These are phyloP conservation scores for Prinsepia uniflora DNA, from an alignment of 306 rosid genomes.

Conservation along the genomic window DNA sequence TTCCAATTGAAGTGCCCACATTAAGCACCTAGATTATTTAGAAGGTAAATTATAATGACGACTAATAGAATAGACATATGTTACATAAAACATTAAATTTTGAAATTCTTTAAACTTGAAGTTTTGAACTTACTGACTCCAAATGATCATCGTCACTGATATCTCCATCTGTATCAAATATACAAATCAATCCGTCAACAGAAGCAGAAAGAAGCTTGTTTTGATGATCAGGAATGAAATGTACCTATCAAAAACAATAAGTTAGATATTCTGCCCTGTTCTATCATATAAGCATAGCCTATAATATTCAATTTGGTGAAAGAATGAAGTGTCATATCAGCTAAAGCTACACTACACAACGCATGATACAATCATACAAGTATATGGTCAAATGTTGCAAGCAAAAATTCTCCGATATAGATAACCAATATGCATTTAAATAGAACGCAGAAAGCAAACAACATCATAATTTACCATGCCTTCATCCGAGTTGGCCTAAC, in stretches of 20 bases:
- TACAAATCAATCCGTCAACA: conserved; percentile 85
- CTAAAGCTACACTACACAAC: background rate
- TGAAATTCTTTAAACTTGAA: background rate
- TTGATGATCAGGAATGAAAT: conserved; percentile 65
- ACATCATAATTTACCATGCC: background rate
- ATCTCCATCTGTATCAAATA: conserved; percentile 73
- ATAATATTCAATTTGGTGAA: background rate
- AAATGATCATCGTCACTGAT: conserved; percentile 81
- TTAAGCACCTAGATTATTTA: conserved; percentile 65
- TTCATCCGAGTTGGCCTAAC: too few relatives aligned
- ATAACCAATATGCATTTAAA: background rate
- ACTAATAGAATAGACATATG: background rate
- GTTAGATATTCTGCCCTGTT: background rate
- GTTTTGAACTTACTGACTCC: conserved; percentile 58
- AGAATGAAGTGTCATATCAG: background rate
- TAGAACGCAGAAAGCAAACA: background rate
- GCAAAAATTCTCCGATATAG: background rate
- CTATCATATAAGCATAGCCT: background rate
- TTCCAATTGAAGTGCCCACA: conserved; percentile 80
- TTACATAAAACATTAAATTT: background rate
- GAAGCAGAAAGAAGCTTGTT: conserved; percentile 91
- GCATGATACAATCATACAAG: background rate
- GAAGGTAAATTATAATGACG: conserved; percentile 9
- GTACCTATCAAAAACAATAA: conserved; percentile 54
- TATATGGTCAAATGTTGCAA: background rate